These are phyloP conservation scores for Blastobotrys parvus DNA, from an alignment of 805 yeast genomes.

Conservation along the genomic window DNA sequence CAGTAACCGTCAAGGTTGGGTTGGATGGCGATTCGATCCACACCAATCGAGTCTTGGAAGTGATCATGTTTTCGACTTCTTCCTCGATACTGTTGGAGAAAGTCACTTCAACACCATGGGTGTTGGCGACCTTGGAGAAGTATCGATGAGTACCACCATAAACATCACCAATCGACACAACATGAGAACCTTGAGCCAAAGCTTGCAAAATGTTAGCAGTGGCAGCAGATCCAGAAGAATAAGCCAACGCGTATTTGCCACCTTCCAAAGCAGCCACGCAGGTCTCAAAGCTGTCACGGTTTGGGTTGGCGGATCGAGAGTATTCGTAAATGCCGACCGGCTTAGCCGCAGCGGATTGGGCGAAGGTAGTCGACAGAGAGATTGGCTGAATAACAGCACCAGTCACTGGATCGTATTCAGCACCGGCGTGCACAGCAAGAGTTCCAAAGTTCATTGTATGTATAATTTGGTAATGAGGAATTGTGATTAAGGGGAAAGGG, in stretches of 20 bases:
- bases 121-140: conserved; percentile 74
- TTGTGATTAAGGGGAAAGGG: too few species aligned
- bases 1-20: conserved; percentile 77
- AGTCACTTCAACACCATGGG: conserved; percentile 64
- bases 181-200: conserved; percentile 63
- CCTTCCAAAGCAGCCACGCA: conserved; percentile 75
- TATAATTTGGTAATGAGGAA: too few species aligned
- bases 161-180: conserved; percentile 74
- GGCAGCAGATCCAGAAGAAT: conserved; percentile 79
- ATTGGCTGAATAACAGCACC: conserved; percentile 86
- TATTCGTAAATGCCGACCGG: conserved; percentile 78
- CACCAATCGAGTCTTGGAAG: conserved; percentile 59
- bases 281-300: conserved; percentile 70
- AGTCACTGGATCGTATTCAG: conserved; percentile 58
- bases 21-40: conserved; percentile 89
- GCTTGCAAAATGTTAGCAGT: conserved; percentile 72
- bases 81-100: conserved; percentile 57
- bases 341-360: conserved; percentile 65
- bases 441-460: conserved; percentile 47
- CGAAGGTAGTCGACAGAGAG: conserved; percentile 77
- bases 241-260: conserved; percentile 60
- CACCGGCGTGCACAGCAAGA: conserved; percentile 77
- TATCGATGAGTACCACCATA: conserved; percentile 91
- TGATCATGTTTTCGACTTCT: conserved; percentile 50
- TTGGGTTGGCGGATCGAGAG: conserved; percentile 80